phyloP scores from a whole-genome alignment of 768 basidiomycete genomes.

The Boletus vinaceobasis region DNA sequence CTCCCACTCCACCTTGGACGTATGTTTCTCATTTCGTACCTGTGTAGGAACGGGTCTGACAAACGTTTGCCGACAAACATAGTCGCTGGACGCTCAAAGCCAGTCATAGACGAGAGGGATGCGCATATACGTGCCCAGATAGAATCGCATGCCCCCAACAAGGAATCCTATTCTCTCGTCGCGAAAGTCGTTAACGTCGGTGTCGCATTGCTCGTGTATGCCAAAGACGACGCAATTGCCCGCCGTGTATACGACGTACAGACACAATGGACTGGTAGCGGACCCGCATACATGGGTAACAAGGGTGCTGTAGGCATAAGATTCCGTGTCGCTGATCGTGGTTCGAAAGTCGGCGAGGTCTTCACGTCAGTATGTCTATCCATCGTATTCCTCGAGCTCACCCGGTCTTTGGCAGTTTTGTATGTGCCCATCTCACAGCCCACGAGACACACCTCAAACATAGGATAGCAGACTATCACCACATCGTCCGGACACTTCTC shows the following conservation, averaged over 20 bases:
- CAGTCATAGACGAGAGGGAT: conserved; percentile 66
- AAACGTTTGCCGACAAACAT: conserved; percentile 7
- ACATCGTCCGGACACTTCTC: conserved; percentile 77
- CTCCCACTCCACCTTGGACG: conserved; percentile 84
- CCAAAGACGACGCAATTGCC: conserved; percentile 63
- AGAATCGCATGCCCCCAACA: conserved; percentile 64
- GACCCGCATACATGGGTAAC: conserved; percentile 82
- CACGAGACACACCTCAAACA: conserved; percentile 61
- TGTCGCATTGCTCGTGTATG: conserved; percentile 85
- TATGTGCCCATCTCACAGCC: conserved; percentile 88
- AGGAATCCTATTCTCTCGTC: conserved; percentile 74
- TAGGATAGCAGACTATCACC: conserved; percentile 74
- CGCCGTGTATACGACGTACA: conserved; percentile 62
- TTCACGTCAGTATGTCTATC: conserved; percentile 65
- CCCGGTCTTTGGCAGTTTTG: conserved; percentile 55
- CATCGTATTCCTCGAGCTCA: background rate
- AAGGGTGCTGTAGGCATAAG: conserved; percentile 92
- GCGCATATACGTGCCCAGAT: conserved; percentile 73
- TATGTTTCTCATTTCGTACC: conserved; percentile 39
- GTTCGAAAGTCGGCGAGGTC: conserved; percentile 61
- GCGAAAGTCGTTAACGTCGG: conserved; percentile 82
- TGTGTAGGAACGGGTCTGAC: background rate
- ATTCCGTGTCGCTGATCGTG: conserved; percentile 62
- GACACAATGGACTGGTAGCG: conserved; percentile 72
- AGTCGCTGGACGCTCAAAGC: conserved; percentile 77